Percentiles rank a stretch among this genome's conserved stretches.
Conservation (phyloP, 2,329 filamentous ascomycete species). For the Colletotrichum coccodes region DNA sequence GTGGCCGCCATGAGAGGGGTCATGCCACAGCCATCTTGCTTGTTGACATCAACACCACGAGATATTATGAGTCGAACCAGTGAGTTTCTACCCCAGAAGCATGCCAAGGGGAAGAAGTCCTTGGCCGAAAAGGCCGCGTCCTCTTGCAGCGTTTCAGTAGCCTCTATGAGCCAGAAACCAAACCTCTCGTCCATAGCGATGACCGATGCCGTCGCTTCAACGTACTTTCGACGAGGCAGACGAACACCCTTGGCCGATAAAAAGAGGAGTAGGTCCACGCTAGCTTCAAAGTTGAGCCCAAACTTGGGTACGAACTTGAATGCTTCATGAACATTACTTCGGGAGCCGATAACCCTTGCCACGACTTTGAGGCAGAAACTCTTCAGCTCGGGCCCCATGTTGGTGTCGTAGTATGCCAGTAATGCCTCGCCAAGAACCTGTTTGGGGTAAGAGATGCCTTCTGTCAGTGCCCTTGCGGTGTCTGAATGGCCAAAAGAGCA, state of each 20-base stretch:
- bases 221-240: not conserved
- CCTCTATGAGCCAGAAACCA: not conserved
- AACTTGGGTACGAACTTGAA: not conserved
- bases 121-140: not conserved
- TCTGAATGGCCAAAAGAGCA: not conserved
- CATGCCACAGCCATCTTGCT: too few relatives aligned
- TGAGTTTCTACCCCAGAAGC: slow-evolving; percentile 1
- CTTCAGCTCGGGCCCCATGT: not conserved
- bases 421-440: not conserved
- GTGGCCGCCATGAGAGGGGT: not conserved
- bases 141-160: not conserved
- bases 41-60: not conserved
- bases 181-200: slow-evolving; percentile 12
- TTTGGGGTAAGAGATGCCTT: not conserved
- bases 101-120: not conserved
- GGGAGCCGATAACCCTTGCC: not conserved
- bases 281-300: not conserved
- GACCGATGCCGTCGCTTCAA: not conserved
- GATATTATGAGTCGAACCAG: not conserved
- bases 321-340: not conserved
- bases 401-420: not conserved
- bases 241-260: not conserved
- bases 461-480: not conserved
- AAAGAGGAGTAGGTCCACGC: not conserved
- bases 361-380: not conserved